Percentiles rank a stretch among this genome's conserved stretches.
Evolutionary conservation across 2,329 filamentous ascomycete species (phyloP).

Genomic region (Didymella sp.): DNA sequence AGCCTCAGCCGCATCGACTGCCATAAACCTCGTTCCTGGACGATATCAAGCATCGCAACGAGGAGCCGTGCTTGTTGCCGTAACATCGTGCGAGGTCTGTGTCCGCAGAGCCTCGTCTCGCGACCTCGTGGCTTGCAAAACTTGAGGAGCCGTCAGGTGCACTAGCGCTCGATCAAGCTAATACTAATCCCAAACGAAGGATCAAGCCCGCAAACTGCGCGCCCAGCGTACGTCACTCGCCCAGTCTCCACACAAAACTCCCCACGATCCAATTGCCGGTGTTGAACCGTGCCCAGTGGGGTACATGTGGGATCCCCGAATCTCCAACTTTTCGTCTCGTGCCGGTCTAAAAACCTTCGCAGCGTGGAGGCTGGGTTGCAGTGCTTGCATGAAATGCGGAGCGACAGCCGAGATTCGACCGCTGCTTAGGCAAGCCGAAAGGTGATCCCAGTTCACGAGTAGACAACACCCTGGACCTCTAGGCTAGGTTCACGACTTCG

Average conservation of each 20-base stretch:
- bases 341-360: background rate
- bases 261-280: constrained; percentile 16
- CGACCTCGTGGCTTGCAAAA: constrained; percentile 20
- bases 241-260: constrained; percentile 15
- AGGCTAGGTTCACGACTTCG: background rate
- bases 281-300: constrained; percentile 7
- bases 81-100: constrained; percentile 13
- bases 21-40: constrained; percentile 1
- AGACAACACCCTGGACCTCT: background rate
- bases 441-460: constrained; percentile 11
- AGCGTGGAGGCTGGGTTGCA: constrained; percentile 4
- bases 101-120: constrained; percentile 17
- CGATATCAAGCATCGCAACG: constrained; percentile 3
- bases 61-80: constrained; percentile 8
- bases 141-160: constrained; percentile 1
- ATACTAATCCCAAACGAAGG: constrained; percentile 5
- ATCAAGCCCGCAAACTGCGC: constrained; percentile 1
- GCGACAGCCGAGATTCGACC: constrained; percentile 10
- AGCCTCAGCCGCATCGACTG: constrained; percentile 3
- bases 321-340: background rate
- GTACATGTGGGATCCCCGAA: constrained; percentile 12
- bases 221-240: constrained; percentile 12
- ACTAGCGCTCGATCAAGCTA: constrained; percentile 3
- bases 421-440: background rate
- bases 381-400: constrained; percentile 2